Percentiles rank a stretch among this genome's conserved stretches.
phyloP scores from a whole-genome alignment of 2,329 filamentous ascomycete species.

The Cytospora schulzeri region DNA sequence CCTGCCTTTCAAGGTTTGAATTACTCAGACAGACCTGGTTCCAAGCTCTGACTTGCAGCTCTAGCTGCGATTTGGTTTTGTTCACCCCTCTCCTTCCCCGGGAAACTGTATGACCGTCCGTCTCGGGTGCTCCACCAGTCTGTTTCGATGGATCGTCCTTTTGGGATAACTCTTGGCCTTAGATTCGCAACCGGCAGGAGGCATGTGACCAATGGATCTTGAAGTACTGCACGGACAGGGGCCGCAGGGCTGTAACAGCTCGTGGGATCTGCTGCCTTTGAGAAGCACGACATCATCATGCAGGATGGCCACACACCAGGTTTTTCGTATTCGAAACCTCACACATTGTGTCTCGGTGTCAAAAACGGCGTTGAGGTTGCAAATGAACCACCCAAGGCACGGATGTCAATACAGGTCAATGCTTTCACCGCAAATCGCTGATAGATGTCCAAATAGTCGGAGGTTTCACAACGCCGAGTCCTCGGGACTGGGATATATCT shows the following conservation, averaged over 20 bases:
- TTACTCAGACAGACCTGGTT: slow-evolving; percentile 12
- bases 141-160: slow-evolving; percentile 13
- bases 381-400: background rate
- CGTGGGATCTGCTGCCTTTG: background rate
- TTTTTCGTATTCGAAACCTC: background rate
- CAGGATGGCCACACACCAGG: slow-evolving; percentile 2
- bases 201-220: background rate
- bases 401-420: background rate
- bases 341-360: background rate
- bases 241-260: slow-evolving; percentile 13
- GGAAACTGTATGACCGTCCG: slow-evolving; percentile 8
- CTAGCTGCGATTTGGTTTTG: slow-evolving; percentile 7
- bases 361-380: background rate
- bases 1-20: slow-evolving; percentile 11
- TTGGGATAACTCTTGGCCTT: background rate
- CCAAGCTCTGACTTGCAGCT: slow-evolving; percentile 18
- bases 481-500: background rate
- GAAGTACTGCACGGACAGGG: slow-evolving; percentile 3
- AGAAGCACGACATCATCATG: slow-evolving; percentile 16
- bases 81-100: slow-evolving; percentile 1
- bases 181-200: background rate
- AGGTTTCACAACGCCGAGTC: background rate
- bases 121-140: background rate
- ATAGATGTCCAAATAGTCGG: background rate
- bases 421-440: background rate